Percentiles rank a stretch among this genome's conserved stretches.
These are phyloP conservation scores for Penicillium sp. DNA, from an alignment of 2,329 filamentous ascomycete genomes.

Conservation along the genomic window DNA sequence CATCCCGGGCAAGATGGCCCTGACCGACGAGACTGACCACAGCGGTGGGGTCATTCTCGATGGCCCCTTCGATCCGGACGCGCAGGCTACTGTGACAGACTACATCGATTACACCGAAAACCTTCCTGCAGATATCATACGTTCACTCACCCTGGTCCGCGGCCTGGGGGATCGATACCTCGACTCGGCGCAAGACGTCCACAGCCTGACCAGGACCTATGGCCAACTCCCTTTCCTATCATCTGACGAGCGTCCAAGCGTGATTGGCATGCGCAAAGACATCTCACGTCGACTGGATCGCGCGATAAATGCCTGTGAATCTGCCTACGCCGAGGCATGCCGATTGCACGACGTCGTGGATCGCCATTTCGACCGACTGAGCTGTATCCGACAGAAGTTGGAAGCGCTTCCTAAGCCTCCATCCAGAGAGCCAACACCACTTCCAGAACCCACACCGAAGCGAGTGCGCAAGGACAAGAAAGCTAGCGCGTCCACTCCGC, in stretches of 20 bases:
- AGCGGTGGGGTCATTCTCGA: slow-evolving; percentile 50
- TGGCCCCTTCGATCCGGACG: slow-evolving; percentile 63
- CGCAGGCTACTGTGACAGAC: slow-evolving; percentile 67
- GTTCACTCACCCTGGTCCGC: slow-evolving; percentile 65
- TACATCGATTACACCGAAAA: slow-evolving; percentile 72
- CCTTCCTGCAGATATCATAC: slow-evolving; percentile 66
- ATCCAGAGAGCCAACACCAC: slow-evolving; percentile 63
- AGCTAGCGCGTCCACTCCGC: slow-evolving; percentile 41
- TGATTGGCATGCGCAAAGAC: slow-evolving; percentile 56
- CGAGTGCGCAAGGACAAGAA: slow-evolving; percentile 48
- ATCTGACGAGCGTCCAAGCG: slow-evolving; percentile 54
- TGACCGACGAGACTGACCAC: slow-evolving; percentile 49
- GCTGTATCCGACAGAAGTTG: slow-evolving; percentile 64
- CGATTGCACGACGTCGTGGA: slow-evolving; percentile 61
- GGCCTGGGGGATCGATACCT: slow-evolving; percentile 52
- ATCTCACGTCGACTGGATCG: slow-evolving; percentile 61
- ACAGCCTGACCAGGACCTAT: slow-evolving; percentile 49
- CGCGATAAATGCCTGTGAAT: slow-evolving; percentile 60
- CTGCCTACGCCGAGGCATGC: slow-evolving; percentile 59
- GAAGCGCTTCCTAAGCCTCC: slow-evolving; percentile 64
- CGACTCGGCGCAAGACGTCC: slow-evolving; percentile 45
- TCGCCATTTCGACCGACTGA: slow-evolving; percentile 60
- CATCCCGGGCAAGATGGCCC: slow-evolving; percentile 31
- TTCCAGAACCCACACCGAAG: slow-evolving; percentile 40
- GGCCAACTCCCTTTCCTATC: slow-evolving; percentile 56